Evolutionary conservation across 129 eudicot species (phyloP), one percentile per base, ranked within the genome.

Genomic region (Ambrosia artemisiifolia): DNA sequence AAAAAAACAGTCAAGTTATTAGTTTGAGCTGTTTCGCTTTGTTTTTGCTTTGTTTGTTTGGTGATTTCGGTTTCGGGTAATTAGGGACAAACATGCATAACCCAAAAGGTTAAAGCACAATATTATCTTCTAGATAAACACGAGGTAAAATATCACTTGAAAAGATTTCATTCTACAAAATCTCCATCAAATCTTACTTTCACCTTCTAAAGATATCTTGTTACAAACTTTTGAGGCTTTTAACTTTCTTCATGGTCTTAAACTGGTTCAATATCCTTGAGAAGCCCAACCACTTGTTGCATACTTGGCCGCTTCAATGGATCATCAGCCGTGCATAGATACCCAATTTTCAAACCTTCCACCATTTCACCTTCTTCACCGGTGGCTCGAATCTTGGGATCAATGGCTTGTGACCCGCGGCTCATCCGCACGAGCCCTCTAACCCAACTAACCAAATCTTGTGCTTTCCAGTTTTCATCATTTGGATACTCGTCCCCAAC

Each of bases 251-350:
- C 38, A 18, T 12, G 1, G 20, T 14, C 66, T 73, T 33, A 74
- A 18, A 65, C 67, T 6, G 88, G 95, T 82, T 83, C 95, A 32
- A 91, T 83, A 76, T 91, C 97, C 88, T 91, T 91, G 14, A 91
- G 80, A 44, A 91, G 84, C 63, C 97, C 97, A 54, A 91, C 95
- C 3, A 88, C 86, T 84, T 91, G 97, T 19, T 91, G 97, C 97
- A 88, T 91, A 67, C 92, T 91, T 11, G 97, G 97, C 20, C 97
- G 40, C 80, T 91, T 88, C 11, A 69, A 70, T 19, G 95, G 97
- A 51, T 82, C 59, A 36, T 88, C 92, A 34, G 97, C 97, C 0
- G 97, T 91, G 83, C 97, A 91, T 57, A 91, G 77, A 74, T 91
- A 91, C 55, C 97, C 97, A 44, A 88, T 88, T 72, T 88, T 88